Evolutionary conservation across 257 asterid species (phyloP).

Genomic region (Scutellaria minor): DNA sequence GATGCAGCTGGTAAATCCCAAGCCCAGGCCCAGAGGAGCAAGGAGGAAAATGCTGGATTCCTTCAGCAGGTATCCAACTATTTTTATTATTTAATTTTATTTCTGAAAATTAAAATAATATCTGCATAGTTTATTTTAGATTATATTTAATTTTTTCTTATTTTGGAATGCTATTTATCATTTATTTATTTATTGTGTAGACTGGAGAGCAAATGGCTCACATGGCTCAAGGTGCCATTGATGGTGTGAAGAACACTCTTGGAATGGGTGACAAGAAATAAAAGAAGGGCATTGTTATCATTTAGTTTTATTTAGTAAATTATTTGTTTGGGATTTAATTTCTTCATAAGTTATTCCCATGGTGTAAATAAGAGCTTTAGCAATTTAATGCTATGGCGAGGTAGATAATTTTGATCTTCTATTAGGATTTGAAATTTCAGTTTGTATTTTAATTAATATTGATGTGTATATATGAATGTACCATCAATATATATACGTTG

Average conservation of each 20-base stretch:
- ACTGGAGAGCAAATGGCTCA: constrained; percentile 62
- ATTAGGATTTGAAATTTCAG: neutral
- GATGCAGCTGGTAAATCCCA: constrained; percentile 46
- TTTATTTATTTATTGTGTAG: constrained; percentile 31
- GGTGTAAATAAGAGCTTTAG: constrained; percentile 23
- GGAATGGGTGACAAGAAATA: constrained; percentile 69
- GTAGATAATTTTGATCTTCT: constrained; percentile 11
- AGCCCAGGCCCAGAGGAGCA: constrained; percentile 46
- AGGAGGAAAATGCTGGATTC: constrained; percentile 52
- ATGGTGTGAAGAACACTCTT: constrained; percentile 74
- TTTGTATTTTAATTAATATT: neutral
- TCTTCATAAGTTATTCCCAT: neutral
- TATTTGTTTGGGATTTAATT: neutral
- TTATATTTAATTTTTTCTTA: too few species aligned
- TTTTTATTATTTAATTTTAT: neutral
- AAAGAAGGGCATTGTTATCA: constrained; percentile 19
- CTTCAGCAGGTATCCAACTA: constrained; percentile 54
- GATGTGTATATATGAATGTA: neutral
- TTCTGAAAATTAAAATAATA: too few species aligned
- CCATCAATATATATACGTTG: neutral
- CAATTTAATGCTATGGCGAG: neutral
- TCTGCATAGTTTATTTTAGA: neutral
- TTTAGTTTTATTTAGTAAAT: neutral
- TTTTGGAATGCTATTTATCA: neutral
- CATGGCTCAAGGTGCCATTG: constrained; percentile 79